A percentile compares a stretch with the other conserved stretches of the same genome.
These are phyloP conservation scores for Colletotrichum tofieldiae DNA, from an alignment of 2,329 filamentous ascomycete genomes.

Conservation along the genomic window DNA sequence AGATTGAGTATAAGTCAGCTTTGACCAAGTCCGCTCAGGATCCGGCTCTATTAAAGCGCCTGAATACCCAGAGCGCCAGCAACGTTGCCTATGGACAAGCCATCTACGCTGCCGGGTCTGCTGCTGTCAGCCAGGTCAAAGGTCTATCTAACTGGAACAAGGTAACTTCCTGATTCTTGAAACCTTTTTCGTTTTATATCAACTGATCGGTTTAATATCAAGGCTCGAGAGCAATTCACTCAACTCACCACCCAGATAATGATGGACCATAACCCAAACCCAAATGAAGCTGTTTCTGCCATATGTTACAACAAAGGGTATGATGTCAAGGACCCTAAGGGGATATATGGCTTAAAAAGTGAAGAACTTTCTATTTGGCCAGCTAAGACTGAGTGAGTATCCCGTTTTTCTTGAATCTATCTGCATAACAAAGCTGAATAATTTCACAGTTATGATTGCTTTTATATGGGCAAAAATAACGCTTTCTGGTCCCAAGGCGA, in stretches of 20 bases:
- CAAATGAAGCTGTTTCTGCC: slow-evolving; percentile 7
- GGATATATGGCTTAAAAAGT: slow-evolving; percentile 10
- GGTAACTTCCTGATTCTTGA: neutral
- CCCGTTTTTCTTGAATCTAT: neutral
- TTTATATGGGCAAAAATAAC: slow-evolving; percentile 14
- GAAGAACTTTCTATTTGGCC: slow-evolving; percentile 5
- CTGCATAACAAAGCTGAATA: neutral
- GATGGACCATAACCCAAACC: slow-evolving; percentile 26
- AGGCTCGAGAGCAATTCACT: slow-evolving; percentile 17
- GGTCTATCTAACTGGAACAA: slow-evolving; percentile 1
- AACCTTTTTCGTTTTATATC: neutral
- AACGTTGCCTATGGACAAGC: neutral
- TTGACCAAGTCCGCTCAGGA: neutral
- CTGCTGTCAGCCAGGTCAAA: slow-evolving; percentile 7
- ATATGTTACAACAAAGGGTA: slow-evolving; percentile 25
- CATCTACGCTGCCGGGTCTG: neutral
- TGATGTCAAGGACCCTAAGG: neutral
- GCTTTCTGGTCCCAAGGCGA: slow-evolving; percentile 21
- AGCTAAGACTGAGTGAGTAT: slow-evolving; percentile 10
- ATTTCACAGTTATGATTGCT: neutral
- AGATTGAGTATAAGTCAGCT: neutral
- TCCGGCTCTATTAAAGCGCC: neutral
- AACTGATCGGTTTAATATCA: too few species aligned
- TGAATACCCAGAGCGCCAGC: neutral
- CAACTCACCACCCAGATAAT: slow-evolving; percentile 22